Evolutionary conservation across 2,329 filamentous ascomycete genomes (phyloP), one percentile per base, ranked within the genome.

Genomic region (Elsinoe necatrix): DNA sequence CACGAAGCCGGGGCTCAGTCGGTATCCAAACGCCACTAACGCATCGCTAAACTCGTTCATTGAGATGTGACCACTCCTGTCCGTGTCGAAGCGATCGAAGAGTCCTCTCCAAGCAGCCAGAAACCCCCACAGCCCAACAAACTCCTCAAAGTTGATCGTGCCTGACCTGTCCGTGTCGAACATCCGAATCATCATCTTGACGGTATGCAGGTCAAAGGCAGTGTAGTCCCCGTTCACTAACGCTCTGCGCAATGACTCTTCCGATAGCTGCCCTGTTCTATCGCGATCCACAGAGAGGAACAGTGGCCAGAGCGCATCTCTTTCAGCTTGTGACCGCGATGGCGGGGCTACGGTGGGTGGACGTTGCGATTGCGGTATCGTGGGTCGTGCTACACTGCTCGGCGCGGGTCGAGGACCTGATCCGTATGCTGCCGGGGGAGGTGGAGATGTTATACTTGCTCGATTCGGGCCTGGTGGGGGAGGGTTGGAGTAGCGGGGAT

Each of bases 101-200:
- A 98, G 83, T 41, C 84, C 84, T 63, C 93, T 84, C 93, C 93
- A 98, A 16, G 90, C 89, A 34, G 89, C 89, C 37, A 98, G 80
- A 73, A 97, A 98, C 16, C 87, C 89, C 93, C 93, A 98, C 20
- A 98, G 78, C 16, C 89, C 92, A 68, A 91, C 95, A 72, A 98
- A 98, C 72, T 97, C 93, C 62, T 93, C 85, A 71, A 95, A 97
- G 60, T 87, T 90, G 69, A 98, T 95, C 12, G 86, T 87, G 54
- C 91, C 90, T 60, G 82, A 87, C 64, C 88, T 86, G 73, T 96
- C 88, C 58, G 86, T 88, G 74, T 97, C 92, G 73, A 98, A 98
- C 93, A 98, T 97, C 68, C 91, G 87, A 63, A 98, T 96, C 91
- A 98, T 96, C 89, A 97, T 95, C 67, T 86, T 86, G 62, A 97